A percentile compares a stretch with the other conserved stretches of the same genome.
Conservation (phyloP, 768 basidiomycete genomes). For the Pluteus cervinus region DNA sequence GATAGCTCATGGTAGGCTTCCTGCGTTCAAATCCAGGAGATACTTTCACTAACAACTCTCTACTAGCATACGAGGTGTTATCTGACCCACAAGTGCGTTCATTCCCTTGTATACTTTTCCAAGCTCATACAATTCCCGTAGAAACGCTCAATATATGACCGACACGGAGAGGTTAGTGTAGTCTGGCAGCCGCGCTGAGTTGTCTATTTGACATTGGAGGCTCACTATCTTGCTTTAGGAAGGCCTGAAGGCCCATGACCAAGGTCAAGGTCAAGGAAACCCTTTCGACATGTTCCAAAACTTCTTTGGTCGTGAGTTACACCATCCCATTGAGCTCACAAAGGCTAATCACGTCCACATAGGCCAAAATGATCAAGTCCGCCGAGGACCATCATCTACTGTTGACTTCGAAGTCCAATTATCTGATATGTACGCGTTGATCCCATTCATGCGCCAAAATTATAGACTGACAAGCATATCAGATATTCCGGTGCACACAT, state of each 20-base stretch:
- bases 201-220: slow-evolving; percentile 4
- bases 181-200: slow-evolving; percentile 9
- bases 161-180: slow-evolving; percentile 92
- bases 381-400: slow-evolving; percentile 69
- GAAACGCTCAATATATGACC: slow-evolving; percentile 94
- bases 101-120: not conserved
- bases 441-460: not conserved
- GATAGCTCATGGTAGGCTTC: slow-evolving; percentile 71
- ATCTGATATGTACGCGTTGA: slow-evolving; percentile 63
- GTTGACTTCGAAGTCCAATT: slow-evolving; percentile 84
- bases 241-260: slow-evolving; percentile 87
- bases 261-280: slow-evolving; percentile 75
- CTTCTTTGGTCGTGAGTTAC: slow-evolving; percentile 78
- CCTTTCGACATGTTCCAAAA: slow-evolving; percentile 93
- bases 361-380: slow-evolving; percentile 57
- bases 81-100: slow-evolving; percentile 69
- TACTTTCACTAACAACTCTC: slow-evolving; percentile 3
- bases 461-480: slow-evolving; percentile 9
- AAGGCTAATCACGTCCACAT: slow-evolving; percentile 2
- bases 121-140: slow-evolving; percentile 22
- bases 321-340: not conserved
- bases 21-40: not conserved
- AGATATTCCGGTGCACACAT: slow-evolving; percentile 84
- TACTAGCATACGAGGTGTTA: slow-evolving; percentile 88
- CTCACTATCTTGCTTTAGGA: slow-evolving; percentile 41